phyloP scores from a whole-genome alignment of 2,329 filamentous ascomycete genomes.

The Paracoccidioides lutzii region DNA sequence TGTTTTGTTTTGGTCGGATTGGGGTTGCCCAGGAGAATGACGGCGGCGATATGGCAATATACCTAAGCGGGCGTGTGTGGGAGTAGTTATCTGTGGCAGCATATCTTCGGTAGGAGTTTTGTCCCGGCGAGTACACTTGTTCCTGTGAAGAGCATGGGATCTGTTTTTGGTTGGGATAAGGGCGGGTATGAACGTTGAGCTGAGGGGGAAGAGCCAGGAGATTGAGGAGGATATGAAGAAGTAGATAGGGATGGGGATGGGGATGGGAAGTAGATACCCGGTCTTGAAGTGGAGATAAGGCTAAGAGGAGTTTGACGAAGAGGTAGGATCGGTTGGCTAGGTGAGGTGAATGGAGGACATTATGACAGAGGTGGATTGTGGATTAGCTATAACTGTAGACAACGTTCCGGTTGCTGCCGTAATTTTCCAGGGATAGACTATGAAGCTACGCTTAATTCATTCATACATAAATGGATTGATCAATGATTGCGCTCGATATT shows the following conservation, averaged over 20 bases:
- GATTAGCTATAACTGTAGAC: too few relatives aligned
- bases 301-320: background rate
- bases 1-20: too few relatives aligned
- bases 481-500: too few relatives aligned
- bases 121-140: slow-evolving; percentile 41
- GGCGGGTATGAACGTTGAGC: background rate
- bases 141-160: slow-evolving; percentile 52
- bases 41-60: slow-evolving; percentile 9
- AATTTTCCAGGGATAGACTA: too few relatives aligned
- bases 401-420: too few relatives aligned
- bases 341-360: background rate
- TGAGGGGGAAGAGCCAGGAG: background rate
- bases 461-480: too few relatives aligned
- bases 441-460: too few relatives aligned
- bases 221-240: slow-evolving; percentile 33
- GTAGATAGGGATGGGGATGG: slow-evolving; percentile 6
- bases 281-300: too few relatives aligned
- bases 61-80: slow-evolving; percentile 45
- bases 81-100: slow-evolving; percentile 54
- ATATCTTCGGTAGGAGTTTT: slow-evolving; percentile 41
- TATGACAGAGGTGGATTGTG: background rate
- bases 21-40: background rate
- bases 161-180: slow-evolving; percentile 37
- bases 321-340: background rate
- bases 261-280: too few relatives aligned